phyloP scores from a whole-genome alignment of 2,329 filamentous ascomycete species.

The Cladorrhinum sp. region DNA sequence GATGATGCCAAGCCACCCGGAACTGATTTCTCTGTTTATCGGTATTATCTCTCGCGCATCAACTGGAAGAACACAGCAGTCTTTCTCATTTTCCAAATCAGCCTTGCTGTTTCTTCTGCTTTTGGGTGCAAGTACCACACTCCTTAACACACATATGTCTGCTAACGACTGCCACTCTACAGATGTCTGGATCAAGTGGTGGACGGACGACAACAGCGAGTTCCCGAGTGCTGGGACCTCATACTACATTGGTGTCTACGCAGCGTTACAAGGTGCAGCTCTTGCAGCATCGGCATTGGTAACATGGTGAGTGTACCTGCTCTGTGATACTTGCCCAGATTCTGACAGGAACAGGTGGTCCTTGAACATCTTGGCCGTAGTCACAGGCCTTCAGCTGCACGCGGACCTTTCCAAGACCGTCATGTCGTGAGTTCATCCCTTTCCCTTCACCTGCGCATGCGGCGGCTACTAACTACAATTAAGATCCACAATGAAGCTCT shows the following conservation, averaged over 20 bases:
- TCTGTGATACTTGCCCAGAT: not conserved
- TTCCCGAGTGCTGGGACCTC: not conserved
- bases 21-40: conserved; percentile 4
- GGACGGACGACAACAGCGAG: conserved; percentile 11
- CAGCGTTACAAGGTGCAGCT: conserved; percentile 1
- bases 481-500: conserved; percentile 13
- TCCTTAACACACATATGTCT: not conserved
- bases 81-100: conserved; percentile 5
- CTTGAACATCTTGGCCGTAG: not conserved
- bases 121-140: not conserved
- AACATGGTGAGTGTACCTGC: not conserved
- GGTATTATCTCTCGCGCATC: conserved; percentile 10
- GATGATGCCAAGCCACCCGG: not conserved
- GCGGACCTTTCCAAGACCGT: not conserved
- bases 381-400: conserved; percentile 2
- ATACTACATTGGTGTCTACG: conserved; percentile 12
- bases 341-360: not conserved
- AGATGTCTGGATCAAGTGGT: conserved; percentile 16
- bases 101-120: not conserved
- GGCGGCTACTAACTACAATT: not conserved
- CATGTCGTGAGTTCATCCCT: not conserved
- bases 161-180: not conserved
- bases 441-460: not conserved
- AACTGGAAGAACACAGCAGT: not conserved
- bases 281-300: conserved; percentile 2